Base-by-base conservation (phyloP, 2,329 filamentous ascomycete species). In the Trichoderma guizhouense region DNA sequence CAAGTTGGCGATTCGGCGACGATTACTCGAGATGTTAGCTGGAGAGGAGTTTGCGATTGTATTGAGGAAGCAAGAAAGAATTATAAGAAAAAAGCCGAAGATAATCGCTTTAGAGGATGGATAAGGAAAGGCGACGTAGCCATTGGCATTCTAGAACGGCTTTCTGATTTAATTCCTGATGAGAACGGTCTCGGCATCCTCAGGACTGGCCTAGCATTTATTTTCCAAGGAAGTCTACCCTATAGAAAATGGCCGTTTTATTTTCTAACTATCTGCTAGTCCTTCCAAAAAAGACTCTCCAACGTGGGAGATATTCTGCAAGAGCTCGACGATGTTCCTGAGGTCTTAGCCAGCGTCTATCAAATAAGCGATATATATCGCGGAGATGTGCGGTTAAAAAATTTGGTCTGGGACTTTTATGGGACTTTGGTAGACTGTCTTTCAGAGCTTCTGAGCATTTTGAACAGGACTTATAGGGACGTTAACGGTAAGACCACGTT, bases 321-420 rank as follows among this genome's bases (percentile, higher is more conserved):
- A 47, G 67, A 69, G 28, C 57, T 69, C 8, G 67, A 69, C 21
- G 57, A 69, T 3, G 67, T 51, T 8, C 67, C 67, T 3, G 67
- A 57, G 1, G 67, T 69, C 21, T 11, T 69, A 7, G 67, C 67
- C n/a, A 69, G 67, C 7, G 9, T 69, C 39, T 69, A 34, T 34
- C 57, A 69, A 58, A 69, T 69, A 61, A 62, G 67, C 30, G 57
- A 53, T 7, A 39, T 39, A 32, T 69, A 69, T 28, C 57, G 43
- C 12, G 30, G 28, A n/a, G 67, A 69, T 7, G 32, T 69, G 24
- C 39, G 57, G 11, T 30, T 69, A 26, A 62, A 69, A 21, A 69
- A 69, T 4, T 26, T 69, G 14, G 30, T 69, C 7, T 69, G 67
- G 67, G 67, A 69, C 5, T 69, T 69, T n/a, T 69, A 69, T 53